phyloP scores from a whole-genome alignment of 2,329 filamentous ascomycete genomes.

The Ascochyta viciae-villosae region DNA sequence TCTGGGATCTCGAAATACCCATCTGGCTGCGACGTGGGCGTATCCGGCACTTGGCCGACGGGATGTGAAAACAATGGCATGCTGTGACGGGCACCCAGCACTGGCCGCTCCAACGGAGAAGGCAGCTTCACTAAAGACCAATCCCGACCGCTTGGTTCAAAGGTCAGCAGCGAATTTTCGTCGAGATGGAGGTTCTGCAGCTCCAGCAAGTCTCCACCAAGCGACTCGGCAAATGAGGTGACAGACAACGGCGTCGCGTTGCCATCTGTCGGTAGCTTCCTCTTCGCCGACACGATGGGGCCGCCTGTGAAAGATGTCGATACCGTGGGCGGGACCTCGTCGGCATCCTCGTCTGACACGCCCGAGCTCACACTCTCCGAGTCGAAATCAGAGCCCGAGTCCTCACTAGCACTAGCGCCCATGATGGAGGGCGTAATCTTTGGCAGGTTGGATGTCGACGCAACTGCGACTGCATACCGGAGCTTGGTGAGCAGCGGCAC shows the following conservation, averaged over 20 bases:
- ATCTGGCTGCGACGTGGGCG: slow-evolving; percentile 45
- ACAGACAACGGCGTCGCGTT: slow-evolving; percentile 46
- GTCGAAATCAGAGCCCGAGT: slow-evolving; percentile 38
- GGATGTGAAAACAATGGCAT: slow-evolving; percentile 38
- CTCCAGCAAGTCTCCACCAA: slow-evolving; percentile 39
- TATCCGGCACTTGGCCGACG: slow-evolving; percentile 37
- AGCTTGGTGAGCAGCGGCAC: slow-evolving; percentile 42
- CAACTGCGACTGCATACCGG: slow-evolving; percentile 38
- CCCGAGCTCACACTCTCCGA: slow-evolving; percentile 26
- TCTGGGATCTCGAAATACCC: slow-evolving; percentile 32
- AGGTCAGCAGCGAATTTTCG: slow-evolving; percentile 29
- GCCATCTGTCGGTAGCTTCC: slow-evolving; percentile 45
- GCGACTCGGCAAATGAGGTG: slow-evolving; percentile 45
- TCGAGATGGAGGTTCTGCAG: slow-evolving; percentile 38
- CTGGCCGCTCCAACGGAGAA: slow-evolving; percentile 31
- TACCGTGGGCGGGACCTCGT: slow-evolving; percentile 21
- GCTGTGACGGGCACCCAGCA: slow-evolving; percentile 31
- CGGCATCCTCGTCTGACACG: slow-evolving; percentile 30
- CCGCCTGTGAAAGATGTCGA: slow-evolving; percentile 25
- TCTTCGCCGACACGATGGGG: slow-evolving; percentile 35
- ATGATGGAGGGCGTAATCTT: slow-evolving; percentile 24
- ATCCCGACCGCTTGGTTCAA: slow-evolving; percentile 47
- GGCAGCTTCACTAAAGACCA: slow-evolving; percentile 47
- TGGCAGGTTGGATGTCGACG: slow-evolving; percentile 27
- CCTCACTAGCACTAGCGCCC: slow-evolving; percentile 33